Evolutionary conservation across 805 yeast species (phyloP), one percentile per base, ranked within the genome.

Genomic region (Yarrowia sp.): DNA sequence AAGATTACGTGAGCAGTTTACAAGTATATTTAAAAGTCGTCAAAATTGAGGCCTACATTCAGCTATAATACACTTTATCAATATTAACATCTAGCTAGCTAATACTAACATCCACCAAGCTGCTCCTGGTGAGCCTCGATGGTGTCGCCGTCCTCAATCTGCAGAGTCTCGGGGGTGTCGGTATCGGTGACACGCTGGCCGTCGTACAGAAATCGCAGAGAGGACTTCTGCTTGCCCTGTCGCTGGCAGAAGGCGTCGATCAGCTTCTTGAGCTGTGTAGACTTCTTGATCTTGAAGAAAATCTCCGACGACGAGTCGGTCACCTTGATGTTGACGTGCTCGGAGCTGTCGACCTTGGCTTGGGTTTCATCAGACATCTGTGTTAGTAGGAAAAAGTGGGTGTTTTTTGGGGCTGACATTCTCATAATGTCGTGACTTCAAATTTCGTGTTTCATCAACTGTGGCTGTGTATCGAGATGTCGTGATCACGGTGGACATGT

Each of bases 171-270:
- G 7, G 99, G 98, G 4, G 99, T 95, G 72, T 90, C 91, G 66
- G 88, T 92, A 9, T 92, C 89, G 68, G 84, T 82, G 67, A 95
- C 86, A 74, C 98, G 86, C 70, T 91, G 89, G 68, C 99, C 99
- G 69, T 95, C 99, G 74, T 87, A 87, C 73, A 95, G 81, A 76
- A 95, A 95, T 76, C 98, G 86, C 75, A 95, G 80, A 61, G 93
- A 85, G 70, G 84, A 85, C 74, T 88, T 79, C 69, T 88, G 86
- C 76, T 93, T 93, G 48, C 98, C 98, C 74, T 93, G 97, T 81
- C 99, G 89, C 79, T 92, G 92, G 76, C 98, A 96, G 76, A 93
- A 95, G 11, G 98, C 97, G 73, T 93, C 98, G 92, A 95, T 93
- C 72, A 95, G 86, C 79, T 97, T 89, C 77, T 85, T 89, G 81